Evolutionary conservation across 768 basidiomycete genomes (phyloP).

Genomic region (Heimioporus sp.): DNA sequence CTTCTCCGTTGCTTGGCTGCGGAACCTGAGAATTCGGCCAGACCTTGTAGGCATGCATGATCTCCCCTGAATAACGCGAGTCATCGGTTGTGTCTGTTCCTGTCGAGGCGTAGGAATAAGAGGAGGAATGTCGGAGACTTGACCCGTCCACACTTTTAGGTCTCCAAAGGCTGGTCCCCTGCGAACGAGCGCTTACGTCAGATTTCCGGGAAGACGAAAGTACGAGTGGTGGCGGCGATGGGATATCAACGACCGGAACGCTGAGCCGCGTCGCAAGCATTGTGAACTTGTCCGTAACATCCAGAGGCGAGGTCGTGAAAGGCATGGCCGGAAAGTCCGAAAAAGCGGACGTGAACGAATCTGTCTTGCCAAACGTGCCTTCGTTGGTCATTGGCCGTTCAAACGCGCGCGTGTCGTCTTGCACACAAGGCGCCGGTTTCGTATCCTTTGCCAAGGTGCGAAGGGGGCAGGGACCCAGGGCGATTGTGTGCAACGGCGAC

Average conservation of each 20-base stretch:
- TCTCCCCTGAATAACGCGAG: conserved; percentile 4
- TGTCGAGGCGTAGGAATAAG: neutral
- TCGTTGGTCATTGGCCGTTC: neutral
- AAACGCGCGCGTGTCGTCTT: neutral
- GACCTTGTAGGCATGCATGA: neutral
- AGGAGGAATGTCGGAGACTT: neutral
- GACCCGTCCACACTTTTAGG: neutral
- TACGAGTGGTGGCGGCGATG: neutral
- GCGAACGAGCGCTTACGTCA: neutral
- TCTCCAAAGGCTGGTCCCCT: neutral
- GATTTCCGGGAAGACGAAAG: too few relatives aligned
- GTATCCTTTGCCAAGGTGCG: neutral
- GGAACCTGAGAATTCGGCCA: conserved; percentile 11
- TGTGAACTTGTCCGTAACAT: conserved; percentile 9
- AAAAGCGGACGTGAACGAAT: conserved; percentile 1
- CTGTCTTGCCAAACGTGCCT: conserved; percentile 1
- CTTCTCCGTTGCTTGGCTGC: neutral
- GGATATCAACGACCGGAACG: too few relatives aligned
- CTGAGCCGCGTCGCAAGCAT: neutral
- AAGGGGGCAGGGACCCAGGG: conserved; percentile 1
- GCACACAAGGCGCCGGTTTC: neutral
- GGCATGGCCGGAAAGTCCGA: neutral
- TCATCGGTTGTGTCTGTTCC: neutral
- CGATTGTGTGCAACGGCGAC: neutral
- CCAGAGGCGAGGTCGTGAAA: neutral